Conservation (phyloP, 345 rosid species). For the Brassica nigra region DNA sequence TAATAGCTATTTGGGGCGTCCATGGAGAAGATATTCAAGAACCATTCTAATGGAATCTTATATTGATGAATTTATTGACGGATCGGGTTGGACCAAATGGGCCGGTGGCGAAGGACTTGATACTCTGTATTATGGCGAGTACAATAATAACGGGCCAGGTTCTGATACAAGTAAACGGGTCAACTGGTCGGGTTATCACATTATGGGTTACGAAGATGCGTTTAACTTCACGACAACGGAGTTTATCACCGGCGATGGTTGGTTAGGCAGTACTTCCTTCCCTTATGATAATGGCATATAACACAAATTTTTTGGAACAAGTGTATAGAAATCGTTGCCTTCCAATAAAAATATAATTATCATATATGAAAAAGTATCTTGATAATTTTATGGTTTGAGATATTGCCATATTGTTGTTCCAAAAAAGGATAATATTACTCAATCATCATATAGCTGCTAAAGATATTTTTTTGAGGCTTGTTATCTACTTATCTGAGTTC, state of each 20-base stretch:
- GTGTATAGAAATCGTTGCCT: background rate
- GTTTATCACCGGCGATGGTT: conserved; percentile 69
- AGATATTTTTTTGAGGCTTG: too few relatives aligned
- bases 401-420: too few relatives aligned
- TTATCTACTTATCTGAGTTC: too few relatives aligned
- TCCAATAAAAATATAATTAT: background rate
- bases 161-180: conserved; percentile 61
- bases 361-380: too few relatives aligned
- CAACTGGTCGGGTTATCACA: conserved; percentile 69
- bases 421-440: too few relatives aligned
- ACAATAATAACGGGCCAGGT: conserved; percentile 76
- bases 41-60: conserved; percentile 67
- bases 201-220: conserved; percentile 66
- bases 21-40: conserved; percentile 66
- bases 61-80: conserved; percentile 64
- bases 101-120: conserved; percentile 48
- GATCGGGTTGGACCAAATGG: conserved; percentile 73
- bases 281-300: conserved; percentile 73
- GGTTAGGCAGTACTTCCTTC: conserved; percentile 78
- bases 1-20: conserved; percentile 78
- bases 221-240: conserved; percentile 65
- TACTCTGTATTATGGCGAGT: conserved; percentile 77
- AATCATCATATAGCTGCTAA: too few relatives aligned
- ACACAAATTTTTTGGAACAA: background rate
- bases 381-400: too few relatives aligned